A percentile compares a stretch with the other conserved stretches of the same genome.
These are phyloP conservation scores for Suhomyces guaymorum DNA, from an alignment of 1,139 yeast species.

Conservation along the genomic window DNA sequence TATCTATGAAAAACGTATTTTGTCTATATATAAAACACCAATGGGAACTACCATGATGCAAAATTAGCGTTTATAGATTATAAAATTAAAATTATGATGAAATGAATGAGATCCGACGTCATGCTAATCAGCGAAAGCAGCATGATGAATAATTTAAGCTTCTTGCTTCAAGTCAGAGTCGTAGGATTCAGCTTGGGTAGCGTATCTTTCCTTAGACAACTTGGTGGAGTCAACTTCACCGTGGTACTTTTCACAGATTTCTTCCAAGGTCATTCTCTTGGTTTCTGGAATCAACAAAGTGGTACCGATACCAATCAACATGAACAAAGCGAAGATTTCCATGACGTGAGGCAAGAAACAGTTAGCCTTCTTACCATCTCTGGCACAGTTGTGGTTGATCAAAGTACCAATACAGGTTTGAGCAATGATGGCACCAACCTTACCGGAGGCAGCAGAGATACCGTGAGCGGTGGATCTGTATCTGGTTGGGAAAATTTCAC, in stretches of 20 bases:
- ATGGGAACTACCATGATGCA: too few species aligned
- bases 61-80: background rate
- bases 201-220: constrained; percentile 20
- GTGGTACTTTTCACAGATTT: constrained; percentile 73
- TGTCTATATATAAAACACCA: too few species aligned
- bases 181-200: constrained; percentile 18
- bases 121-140: background rate
- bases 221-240: constrained; percentile 63
- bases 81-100: background rate
- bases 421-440: constrained; percentile 95
- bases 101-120: too few species aligned
- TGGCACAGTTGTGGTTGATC: constrained; percentile 72
- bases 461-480: constrained; percentile 99
- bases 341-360: constrained; percentile 90
- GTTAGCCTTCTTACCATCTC: constrained; percentile 42
- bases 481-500: constrained; percentile 95
- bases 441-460: constrained; percentile 93
- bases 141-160: constrained; percentile 1
- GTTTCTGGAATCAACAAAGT: constrained; percentile 82
- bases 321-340: constrained; percentile 90
- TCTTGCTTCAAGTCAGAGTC: constrained; percentile 20
- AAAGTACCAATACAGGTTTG: constrained; percentile 88
- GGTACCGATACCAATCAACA: constrained; percentile 71
- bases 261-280: constrained; percentile 84
- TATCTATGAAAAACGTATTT: too few species aligned